Conservation (phyloP, 306 rosid genomes). For the Nissolia schottii region DNA sequence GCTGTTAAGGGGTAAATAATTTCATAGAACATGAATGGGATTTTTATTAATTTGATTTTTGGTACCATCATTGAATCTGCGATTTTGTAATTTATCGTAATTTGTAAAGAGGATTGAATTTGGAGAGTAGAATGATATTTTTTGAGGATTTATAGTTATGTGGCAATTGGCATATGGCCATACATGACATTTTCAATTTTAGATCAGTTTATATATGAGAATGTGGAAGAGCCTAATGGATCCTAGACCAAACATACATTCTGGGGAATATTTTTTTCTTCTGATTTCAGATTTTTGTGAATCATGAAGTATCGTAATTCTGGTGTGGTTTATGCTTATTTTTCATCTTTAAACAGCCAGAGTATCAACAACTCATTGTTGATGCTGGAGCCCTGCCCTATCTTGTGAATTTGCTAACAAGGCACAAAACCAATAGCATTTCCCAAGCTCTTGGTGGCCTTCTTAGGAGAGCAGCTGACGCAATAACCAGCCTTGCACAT, state of each 20-base stretch:
- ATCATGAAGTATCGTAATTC: neutral
- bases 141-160: neutral
- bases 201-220: neutral
- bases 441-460: slow-evolving; percentile 34
- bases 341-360: slow-evolving; percentile 43
- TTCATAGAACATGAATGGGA: neutral
- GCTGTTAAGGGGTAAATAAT: neutral
- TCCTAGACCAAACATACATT: too few relatives aligned
- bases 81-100: neutral
- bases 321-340: neutral
- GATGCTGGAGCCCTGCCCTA: slow-evolving; percentile 59
- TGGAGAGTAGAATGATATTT: neutral
- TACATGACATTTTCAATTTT: neutral
- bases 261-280: neutral
- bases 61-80: neutral
- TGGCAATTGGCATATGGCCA: neutral
- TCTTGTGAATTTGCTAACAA: slow-evolving; percentile 48
- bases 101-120: neutral
- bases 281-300: neutral
- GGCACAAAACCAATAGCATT: slow-evolving; percentile 11
- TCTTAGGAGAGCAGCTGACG: slow-evolving; percentile 53
- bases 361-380: slow-evolving; percentile 48
- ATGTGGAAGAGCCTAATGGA: neutral
- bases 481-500: slow-evolving; percentile 57
- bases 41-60: neutral